A percentile compares a stretch with the other conserved stretches of the same genome.
Conservation (phyloP, 805 yeast genomes). For the Monosporozyma aerobia region DNA sequence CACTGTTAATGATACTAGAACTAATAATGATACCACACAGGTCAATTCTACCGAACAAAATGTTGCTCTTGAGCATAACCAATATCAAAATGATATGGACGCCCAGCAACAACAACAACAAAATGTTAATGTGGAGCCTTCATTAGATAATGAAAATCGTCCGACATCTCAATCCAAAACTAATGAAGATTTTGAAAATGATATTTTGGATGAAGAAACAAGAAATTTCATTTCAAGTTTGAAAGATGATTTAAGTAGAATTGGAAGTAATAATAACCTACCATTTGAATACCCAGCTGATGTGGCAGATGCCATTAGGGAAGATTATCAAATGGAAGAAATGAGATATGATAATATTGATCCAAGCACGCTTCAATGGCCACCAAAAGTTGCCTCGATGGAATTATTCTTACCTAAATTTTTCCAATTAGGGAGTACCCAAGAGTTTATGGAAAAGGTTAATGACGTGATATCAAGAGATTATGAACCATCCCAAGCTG, state of each 20-base stretch:
- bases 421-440: constrained; percentile 21
- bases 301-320: constrained; percentile 28
- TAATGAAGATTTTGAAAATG: constrained; percentile 26
- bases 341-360: constrained; percentile 22
- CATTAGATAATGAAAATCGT: not conserved
- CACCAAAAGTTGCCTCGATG: constrained; percentile 26
- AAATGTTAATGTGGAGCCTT: constrained; percentile 7
- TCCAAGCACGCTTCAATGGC: constrained; percentile 26
- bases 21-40: not conserved
- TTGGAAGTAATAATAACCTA: constrained; percentile 12
- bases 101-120: not conserved
- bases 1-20: constrained; percentile 2
- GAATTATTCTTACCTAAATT: constrained; percentile 29
- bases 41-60: constrained; percentile 1
- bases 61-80: not conserved
- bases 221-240: constrained; percentile 28
- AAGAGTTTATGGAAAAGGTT: constrained; percentile 29
- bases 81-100: not conserved
- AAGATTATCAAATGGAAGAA: constrained; percentile 26
- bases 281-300: constrained; percentile 29
- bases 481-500: constrained; percentile 36
- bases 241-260: constrained; percentile 21
- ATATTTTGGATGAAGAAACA: constrained; percentile 30
- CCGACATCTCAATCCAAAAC: not conserved
- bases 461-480: constrained; percentile 34